phyloP scores from a whole-genome alignment of 1,139 yeast species.

The Kurtzmaniella quercitrusa region DNA sequence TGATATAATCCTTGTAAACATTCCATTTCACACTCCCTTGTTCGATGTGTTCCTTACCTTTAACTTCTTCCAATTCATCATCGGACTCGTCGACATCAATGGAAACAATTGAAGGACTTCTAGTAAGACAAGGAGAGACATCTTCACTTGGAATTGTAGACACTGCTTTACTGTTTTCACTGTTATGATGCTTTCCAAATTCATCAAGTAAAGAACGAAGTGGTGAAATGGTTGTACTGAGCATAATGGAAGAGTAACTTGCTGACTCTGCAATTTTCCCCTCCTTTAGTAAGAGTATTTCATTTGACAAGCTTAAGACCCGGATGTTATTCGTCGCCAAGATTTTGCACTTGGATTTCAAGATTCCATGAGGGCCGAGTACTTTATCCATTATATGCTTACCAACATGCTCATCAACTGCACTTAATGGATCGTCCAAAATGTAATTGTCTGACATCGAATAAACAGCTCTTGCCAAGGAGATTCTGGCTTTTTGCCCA shows the following conservation, averaged over 20 bases:
- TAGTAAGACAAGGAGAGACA: background rate
- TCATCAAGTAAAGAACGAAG: constrained; percentile 21
- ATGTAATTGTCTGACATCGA: constrained; percentile 80
- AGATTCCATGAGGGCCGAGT: constrained; percentile 13
- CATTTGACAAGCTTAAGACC: constrained; percentile 18
- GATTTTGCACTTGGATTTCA: constrained; percentile 18
- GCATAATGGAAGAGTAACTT: constrained; percentile 3
- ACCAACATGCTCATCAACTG: constrained; percentile 85
- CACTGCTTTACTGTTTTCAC: constrained; percentile 5
- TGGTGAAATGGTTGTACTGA: background rate
- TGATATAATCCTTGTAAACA: constrained; percentile 19
- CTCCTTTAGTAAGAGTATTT: constrained; percentile 16
- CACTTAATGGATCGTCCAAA: constrained; percentile 81
- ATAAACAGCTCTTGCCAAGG: constrained; percentile 83
- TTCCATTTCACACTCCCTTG: constrained; percentile 22
- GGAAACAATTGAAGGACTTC: constrained; percentile 4
- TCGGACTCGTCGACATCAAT: background rate
- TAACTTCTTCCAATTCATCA: constrained; percentile 8
- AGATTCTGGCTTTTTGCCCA: constrained; percentile 83
- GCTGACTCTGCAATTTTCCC: constrained; percentile 18
- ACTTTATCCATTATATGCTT: constrained; percentile 37
- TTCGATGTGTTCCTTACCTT: constrained; percentile 8
- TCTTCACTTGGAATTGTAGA: background rate
- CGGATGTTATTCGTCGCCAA: constrained; percentile 24
- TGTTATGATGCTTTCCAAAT: constrained; percentile 14